Percentiles rank a stretch among this genome's conserved stretches.
Conservation (phyloP, 73 alveolate species). For the Tetrahymena malaccensis region DNA sequence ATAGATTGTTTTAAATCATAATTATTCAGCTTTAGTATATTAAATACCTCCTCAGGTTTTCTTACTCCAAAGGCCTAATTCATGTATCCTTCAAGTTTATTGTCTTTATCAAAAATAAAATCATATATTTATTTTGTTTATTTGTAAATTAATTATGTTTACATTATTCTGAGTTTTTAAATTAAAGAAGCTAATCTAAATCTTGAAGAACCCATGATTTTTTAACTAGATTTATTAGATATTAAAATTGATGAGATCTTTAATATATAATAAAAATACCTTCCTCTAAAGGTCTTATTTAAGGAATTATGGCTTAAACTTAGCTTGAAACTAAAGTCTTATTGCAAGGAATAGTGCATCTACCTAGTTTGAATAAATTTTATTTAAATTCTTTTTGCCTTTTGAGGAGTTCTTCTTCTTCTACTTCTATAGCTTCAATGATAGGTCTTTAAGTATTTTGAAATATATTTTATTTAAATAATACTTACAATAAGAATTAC, state of each 20-base stretch:
- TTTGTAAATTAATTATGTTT: neutral
- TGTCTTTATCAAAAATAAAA: neutral
- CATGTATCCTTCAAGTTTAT: neutral
- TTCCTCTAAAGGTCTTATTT: neutral
- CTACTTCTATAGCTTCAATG: neutral
- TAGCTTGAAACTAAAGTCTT: neutral
- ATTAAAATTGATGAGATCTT: neutral
- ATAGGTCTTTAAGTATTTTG: neutral
- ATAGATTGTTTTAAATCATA: neutral
- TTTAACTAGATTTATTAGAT: neutral
- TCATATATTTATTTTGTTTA: neutral
- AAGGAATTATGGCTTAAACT: neutral
- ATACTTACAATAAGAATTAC: neutral
- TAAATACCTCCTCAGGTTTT: neutral
- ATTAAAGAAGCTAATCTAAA: neutral
- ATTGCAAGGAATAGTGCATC: neutral
- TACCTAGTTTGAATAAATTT: neutral
- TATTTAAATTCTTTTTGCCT: neutral
- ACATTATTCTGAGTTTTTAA: neutral
- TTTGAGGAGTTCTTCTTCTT: neutral
- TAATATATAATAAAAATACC: neutral
- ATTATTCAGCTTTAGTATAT: neutral
- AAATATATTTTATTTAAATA: neutral
- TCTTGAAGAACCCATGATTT: neutral
- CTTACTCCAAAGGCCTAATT: neutral